Evolutionary conservation across 257 asterid species (phyloP).

Genomic region (Fraxinus quadrangulata): DNA sequence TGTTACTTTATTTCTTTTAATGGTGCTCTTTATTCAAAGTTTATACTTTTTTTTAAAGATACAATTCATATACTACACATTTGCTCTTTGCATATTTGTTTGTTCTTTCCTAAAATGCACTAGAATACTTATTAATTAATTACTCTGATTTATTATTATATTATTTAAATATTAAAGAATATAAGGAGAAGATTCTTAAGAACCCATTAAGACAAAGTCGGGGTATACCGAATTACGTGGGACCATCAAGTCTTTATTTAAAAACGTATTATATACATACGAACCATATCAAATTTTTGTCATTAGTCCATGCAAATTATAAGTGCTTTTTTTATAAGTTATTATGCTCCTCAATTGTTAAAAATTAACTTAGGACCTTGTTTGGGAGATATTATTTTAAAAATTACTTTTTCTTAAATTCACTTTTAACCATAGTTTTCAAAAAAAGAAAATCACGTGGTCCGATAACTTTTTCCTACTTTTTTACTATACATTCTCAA

Average conservation of each 20-base stretch:
- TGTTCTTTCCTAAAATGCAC: not conserved
- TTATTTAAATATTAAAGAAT: not conserved
- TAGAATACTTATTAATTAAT: not conserved
- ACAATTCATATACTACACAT: no score
- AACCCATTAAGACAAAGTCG: constrained; percentile 4
- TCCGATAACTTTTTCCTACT: no score
- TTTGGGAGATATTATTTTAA: no score
- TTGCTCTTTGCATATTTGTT: not conserved
- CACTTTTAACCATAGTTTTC: no score
- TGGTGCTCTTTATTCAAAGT: no score
- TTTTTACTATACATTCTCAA: no score
- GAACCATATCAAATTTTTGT: not conserved
- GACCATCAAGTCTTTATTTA: not conserved
- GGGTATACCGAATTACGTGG: not conserved
- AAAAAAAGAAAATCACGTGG: no score
- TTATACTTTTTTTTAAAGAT: no score
- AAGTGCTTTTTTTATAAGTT: not conserved
- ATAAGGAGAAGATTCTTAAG: not conserved
- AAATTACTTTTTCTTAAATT: no score
- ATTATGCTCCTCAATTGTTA: not conserved
- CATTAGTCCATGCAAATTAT: not conserved
- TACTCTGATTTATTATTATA: not conserved
- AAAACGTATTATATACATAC: not conserved
- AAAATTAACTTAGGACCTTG: not conserved
- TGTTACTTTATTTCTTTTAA: no score